Evolutionary conservation across 1,284 basidiomycete species (phyloP).

Genomic region (Singerocomus rubriflavus): DNA sequence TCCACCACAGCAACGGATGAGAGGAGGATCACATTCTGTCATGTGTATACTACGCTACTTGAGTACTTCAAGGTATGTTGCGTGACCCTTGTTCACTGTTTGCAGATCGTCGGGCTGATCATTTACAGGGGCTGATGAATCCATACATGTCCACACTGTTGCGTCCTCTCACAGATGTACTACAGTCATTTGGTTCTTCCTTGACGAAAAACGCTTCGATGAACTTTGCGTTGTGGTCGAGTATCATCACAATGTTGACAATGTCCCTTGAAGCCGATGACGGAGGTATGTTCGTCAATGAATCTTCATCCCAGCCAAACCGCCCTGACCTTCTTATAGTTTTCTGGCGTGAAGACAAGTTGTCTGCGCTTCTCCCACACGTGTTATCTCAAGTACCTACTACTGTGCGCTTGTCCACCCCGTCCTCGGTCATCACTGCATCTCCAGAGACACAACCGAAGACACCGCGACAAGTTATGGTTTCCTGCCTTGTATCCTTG

Average conservation of each 20-base stretch:
- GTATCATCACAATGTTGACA: constrained; percentile 61
- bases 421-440: not conserved
- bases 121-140: constrained; percentile 73
- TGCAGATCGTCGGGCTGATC: constrained; percentile 8
- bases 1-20: constrained; percentile 34
- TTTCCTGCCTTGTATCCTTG: constrained; percentile 22
- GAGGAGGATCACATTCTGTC: constrained; percentile 69
- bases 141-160: constrained; percentile 84
- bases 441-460: constrained; percentile 4
- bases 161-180: constrained; percentile 63
- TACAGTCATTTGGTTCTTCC: constrained; percentile 46
- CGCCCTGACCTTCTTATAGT: constrained; percentile 39
- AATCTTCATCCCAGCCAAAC: not conserved
- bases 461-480: constrained; percentile 12
- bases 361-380: constrained; percentile 42
- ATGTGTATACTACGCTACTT: constrained; percentile 68
- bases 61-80: constrained; percentile 78
- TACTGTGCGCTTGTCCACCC: constrained; percentile 6
- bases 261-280: constrained; percentile 81
- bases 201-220: constrained; percentile 11
- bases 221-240: constrained; percentile 57
- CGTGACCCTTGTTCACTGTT: not conserved
- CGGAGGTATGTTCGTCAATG: constrained; percentile 51
- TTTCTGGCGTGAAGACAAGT: constrained; percentile 86
- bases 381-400: constrained; percentile 25